phyloP scores from a whole-genome alignment of 2,329 filamentous ascomycete species.

The Thielaviopsis euricoi region DNA sequence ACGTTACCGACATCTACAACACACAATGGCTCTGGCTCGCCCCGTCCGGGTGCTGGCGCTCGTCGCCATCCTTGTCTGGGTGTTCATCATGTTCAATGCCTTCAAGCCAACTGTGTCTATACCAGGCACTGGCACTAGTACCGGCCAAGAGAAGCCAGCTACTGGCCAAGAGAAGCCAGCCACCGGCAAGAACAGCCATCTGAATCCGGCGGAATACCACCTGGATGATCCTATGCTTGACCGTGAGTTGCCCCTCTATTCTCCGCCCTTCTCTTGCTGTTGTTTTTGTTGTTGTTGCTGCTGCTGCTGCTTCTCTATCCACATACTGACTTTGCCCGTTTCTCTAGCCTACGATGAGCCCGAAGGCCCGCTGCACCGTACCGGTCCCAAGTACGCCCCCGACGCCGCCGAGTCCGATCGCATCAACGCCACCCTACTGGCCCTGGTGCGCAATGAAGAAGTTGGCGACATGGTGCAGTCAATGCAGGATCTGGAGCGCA shows the following conservation, averaged over 20 bases:
- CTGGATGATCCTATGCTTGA: slow-evolving; percentile 74
- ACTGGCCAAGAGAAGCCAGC: slow-evolving; percentile 13
- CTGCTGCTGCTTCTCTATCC: slow-evolving; percentile 7
- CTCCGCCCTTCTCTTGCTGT: not conserved
- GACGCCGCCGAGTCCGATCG: slow-evolving; percentile 61
- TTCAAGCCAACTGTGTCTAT: slow-evolving; percentile 39
- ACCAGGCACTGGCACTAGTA: slow-evolving; percentile 19
- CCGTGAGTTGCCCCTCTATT: slow-evolving; percentile 44
- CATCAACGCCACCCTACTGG: slow-evolving; percentile 84
- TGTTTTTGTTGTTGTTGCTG: not conserved
- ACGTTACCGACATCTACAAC: slow-evolving; percentile 11
- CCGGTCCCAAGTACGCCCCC: slow-evolving; percentile 61
- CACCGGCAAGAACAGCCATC: slow-evolving; percentile 2
- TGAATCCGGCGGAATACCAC: slow-evolving; percentile 33
- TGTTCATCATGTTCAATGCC: slow-evolving; percentile 65
- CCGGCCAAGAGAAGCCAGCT: slow-evolving; percentile 12
- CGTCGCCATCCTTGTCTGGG: slow-evolving; percentile 53
- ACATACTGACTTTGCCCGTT: slow-evolving; percentile 12
- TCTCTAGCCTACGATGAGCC: slow-evolving; percentile 64
- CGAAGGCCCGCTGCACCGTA: slow-evolving; percentile 55
- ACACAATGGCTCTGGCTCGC: slow-evolving; percentile 69
- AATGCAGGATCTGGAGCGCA: slow-evolving; percentile 82
- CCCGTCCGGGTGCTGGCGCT: slow-evolving; percentile 67
- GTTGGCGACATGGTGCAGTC: slow-evolving; percentile 67
- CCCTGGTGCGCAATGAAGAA: slow-evolving; percentile 85